Evolutionary conservation across 768 basidiomycete genomes (phyloP), one percentile per base, ranked within the genome.

Genomic region (Hysterangium stoloniferum): DNA sequence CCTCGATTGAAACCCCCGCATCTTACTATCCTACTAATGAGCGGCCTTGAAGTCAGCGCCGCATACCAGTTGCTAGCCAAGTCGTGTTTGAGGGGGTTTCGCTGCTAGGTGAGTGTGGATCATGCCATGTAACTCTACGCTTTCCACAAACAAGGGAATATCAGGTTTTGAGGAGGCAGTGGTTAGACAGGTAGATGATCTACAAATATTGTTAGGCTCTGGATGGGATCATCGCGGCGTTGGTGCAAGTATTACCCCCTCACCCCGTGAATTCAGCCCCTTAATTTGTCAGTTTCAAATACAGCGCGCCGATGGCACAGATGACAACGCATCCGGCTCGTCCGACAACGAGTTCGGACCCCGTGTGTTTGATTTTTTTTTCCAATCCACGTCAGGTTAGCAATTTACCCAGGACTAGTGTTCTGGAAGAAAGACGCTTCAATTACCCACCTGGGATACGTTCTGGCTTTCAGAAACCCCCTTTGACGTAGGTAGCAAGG

Each of bases 91-190:
- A 71, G 44, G 65, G 63, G 1, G 57, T 70, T 24, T 77, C 17
- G 64, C 68, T n/a, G 68, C 73, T 69, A 42, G 40, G 68, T 58
- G 1, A 3, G 9, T 32, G 40, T 4, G 20, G 7, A 44, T 42
- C 40, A 29, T 22, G 45, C 32, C 20, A 45, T 17, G 34, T 17
- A 35, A 35, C 11, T 35, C 34, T 11, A 11, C 34, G n/a, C n/a
- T n/a, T n/a, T n/a, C 6, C 28, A 42, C 29, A 29, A 33, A 49
- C 29, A 19, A 49, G 8, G 6, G 17, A 12, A 20, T 12, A 11
- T 9, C 46, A 76, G 75, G 72, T 12, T 72, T 77, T 53, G 76
- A 78, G 49, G 77, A 79, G 54, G 79, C 74, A 1, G 64, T 81
- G 8, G 62, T 76, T 25, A 62, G 74, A 47, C 82, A 83, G 58